These are phyloP conservation scores for Tanozyma kutaoensis DNA, from an alignment of 805 yeast species.

Conservation along the genomic window DNA sequence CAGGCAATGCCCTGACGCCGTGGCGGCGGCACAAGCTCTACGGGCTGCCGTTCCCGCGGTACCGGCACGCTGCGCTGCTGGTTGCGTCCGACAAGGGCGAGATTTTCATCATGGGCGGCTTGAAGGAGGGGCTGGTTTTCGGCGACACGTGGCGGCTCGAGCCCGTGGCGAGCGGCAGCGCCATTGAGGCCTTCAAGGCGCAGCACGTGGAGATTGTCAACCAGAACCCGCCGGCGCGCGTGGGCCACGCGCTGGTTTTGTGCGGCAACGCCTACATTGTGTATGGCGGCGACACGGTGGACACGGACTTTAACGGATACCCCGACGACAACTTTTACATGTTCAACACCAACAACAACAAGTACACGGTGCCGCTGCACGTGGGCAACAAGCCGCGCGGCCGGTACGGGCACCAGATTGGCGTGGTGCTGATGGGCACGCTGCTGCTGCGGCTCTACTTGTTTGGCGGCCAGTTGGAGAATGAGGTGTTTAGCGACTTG, in stretches of 20 bases:
- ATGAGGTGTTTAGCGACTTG: conserved; percentile 74
- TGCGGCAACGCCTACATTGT: conserved; percentile 92
- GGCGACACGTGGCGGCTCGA: conserved; percentile 91
- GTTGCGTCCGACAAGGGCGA: conserved; percentile 70
- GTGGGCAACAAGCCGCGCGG: conserved; percentile 63
- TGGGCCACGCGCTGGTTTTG: conserved; percentile 85
- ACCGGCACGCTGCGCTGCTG: conserved; percentile 69
- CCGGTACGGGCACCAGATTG: conserved; percentile 86
- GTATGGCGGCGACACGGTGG: conserved; percentile 93
- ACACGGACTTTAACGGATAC: conserved; percentile 57
- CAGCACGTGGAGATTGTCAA: conserved; percentile 36
- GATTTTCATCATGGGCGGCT: conserved; percentile 85
- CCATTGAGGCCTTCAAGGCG: conserved; percentile 15
- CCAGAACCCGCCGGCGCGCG: conserved; percentile 86
- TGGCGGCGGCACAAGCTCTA: conserved; percentile 55
- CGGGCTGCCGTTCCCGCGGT: conserved; percentile 86
- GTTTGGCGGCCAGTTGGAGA: conserved; percentile 90
- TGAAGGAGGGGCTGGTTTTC: conserved; percentile 81
- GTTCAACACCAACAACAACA: conserved; percentile 43
- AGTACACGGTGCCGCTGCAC: conserved; percentile 31
- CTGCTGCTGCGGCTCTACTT: conserved; percentile 46
- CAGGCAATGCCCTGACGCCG: conserved; percentile 25
- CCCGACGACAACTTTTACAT: conserved; percentile 86
- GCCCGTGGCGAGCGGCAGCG: conserved; percentile 21
- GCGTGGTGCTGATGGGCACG: conserved; percentile 46